Evolutionary conservation across 352 stramenopile species (phyloP), one percentile per base, ranked within the genome.

Genomic region (Globisporangium takayamanum): DNA sequence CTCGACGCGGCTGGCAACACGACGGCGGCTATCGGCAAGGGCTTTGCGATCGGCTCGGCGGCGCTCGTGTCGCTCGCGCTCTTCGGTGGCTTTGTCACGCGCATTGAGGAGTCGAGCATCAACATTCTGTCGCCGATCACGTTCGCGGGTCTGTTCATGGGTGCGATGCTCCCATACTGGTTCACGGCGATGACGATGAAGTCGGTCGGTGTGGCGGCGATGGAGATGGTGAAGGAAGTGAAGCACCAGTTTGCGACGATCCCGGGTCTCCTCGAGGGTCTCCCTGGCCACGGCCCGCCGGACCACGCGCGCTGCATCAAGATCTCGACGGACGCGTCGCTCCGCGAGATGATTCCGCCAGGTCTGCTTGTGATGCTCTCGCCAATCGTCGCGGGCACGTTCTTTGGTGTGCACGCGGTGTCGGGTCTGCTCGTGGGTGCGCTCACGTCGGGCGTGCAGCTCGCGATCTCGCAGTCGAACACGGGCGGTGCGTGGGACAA

Each of bases 151-250:
- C 79, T 99, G 60, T 97, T 99, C 63, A 98, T 99, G 76, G 97
- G 97, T 67, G 96, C 96, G 62, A 99, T 99, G 95, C 91, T 99
- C 55, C 97, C 97, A n/a, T 99, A 99, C 81, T 98, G 96, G 80
- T 99, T 99, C 79, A 97, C 94, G 60, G 97, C 97, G 30, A 82
- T 99, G 87, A 99, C 97, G 53, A 99, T 99, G 97, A 99, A 99
- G 89, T 98, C 93, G 62, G 97, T 99, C 33, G 97, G 97, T 72
- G 78, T 88, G 60, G 97, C 97, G 52, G 97, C 97, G 57, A 98
- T 98, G 89, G 91, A 98, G 63, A 99, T 99, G 97, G 97, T 99
- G 28, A 87, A 98, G 79, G 97, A 99, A 78, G 97, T 99, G 42
- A 97, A 99, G 85, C 89, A 95, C 71, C 97, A 99, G 84, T 99